Conservation (phyloP, 306 rosid species). For the Dalbergia cultrata region DNA sequence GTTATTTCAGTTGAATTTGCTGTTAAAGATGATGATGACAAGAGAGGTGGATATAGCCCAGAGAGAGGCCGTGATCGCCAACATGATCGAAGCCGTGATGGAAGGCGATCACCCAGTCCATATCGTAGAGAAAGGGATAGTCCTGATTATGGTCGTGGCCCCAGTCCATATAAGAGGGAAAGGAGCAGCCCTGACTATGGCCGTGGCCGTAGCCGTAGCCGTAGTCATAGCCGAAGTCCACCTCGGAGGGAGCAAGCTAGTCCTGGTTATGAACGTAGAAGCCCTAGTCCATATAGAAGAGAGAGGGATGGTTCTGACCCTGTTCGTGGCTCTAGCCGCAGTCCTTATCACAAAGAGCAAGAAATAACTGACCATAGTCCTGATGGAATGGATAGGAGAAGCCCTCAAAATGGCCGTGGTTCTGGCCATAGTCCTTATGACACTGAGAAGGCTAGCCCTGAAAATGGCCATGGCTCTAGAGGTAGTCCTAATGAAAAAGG, state of each 20-base stretch:
- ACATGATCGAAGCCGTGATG: conserved; percentile 74
- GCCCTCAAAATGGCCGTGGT: conserved; percentile 52
- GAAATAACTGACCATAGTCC: conserved; percentile 62
- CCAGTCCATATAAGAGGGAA: conserved; percentile 75
- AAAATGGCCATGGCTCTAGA: conserved; percentile 58
- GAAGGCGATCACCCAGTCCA: conserved; percentile 93
- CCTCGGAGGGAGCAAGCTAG: conserved; percentile 64
- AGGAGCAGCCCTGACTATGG: conserved; percentile 90
- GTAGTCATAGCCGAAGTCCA: conserved; percentile 71
- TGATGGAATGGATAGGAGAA: conserved; percentile 51
- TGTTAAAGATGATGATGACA: conserved; percentile 85
- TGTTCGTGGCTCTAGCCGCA: conserved; percentile 52
- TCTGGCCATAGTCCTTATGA: conserved; percentile 61
- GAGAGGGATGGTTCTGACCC: conserved; percentile 64
- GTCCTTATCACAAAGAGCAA: conserved; percentile 59
- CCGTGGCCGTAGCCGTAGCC: conserved; percentile 69
- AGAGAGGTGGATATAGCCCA: conserved; percentile 83
- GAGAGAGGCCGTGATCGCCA: conserved; percentile 76
- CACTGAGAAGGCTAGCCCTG: conserved; percentile 68
- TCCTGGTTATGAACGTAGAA: conserved; percentile 71
- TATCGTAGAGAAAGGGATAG: conserved; percentile 89
- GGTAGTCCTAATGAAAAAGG: conserved; percentile 62
- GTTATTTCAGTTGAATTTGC: conserved; percentile 97
- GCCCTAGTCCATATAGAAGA: conserved; percentile 70
- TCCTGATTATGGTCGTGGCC: conserved; percentile 95